Conservation (phyloP, 2,329 filamentous ascomycete genomes). For the Anisogramma anomala region DNA sequence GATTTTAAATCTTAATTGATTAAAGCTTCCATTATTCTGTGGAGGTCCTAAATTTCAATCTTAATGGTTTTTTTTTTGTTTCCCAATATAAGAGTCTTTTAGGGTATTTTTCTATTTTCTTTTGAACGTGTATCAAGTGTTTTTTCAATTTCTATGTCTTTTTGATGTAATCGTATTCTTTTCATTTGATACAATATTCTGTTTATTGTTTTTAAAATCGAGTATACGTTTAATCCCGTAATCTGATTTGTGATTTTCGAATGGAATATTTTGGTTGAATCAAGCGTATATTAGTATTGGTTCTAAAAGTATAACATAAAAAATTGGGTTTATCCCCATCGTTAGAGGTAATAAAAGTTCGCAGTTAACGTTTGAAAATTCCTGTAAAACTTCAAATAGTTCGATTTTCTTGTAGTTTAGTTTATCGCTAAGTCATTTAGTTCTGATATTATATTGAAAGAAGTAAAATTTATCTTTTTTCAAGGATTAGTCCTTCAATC, state of each 20-base stretch:
- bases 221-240: constrained; percentile 7
- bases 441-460: constrained; percentile 18
- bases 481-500: not conserved
- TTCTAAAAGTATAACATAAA: constrained; percentile 17
- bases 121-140: too few relatives aligned
- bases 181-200: constrained; percentile 16
- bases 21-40: too few relatives aligned
- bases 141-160: constrained; percentile 19
- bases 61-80: too few relatives aligned
- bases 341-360: not conserved
- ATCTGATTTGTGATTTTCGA: not conserved
- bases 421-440: constrained; percentile 13
- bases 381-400: constrained; percentile 14
- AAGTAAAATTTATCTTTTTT: not conserved
- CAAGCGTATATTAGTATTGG: constrained; percentile 5
- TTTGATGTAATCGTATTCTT: constrained; percentile 13
- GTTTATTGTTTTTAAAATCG: constrained; percentile 7
- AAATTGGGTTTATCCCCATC: constrained; percentile 12
- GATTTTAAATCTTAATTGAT: too few relatives aligned
- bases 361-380: constrained; percentile 8
- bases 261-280: constrained; percentile 4
- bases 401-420: constrained; percentile 16
- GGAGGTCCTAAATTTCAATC: too few relatives aligned
- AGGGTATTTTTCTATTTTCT: too few relatives aligned
- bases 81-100: too few relatives aligned